These are phyloP conservation scores for Neospermospora avenae DNA, from an alignment of 2,329 filamentous ascomycete genomes.

Conservation along the genomic window DNA sequence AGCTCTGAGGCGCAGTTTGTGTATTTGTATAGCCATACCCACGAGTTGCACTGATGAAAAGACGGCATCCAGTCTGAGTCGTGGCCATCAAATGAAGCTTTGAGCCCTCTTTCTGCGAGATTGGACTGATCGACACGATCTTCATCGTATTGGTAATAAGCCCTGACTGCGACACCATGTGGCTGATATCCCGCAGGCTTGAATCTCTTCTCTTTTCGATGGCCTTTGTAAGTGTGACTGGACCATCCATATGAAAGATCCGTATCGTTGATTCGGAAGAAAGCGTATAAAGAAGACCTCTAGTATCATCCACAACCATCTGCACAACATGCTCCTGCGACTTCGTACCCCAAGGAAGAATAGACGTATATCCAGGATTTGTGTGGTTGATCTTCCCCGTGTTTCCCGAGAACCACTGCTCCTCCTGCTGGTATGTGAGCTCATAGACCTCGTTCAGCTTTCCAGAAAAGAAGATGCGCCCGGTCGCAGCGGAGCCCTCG, in stretches of 20 bases:
- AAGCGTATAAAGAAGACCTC: constrained; percentile 86
- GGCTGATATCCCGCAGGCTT: constrained; percentile 72
- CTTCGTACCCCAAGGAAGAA: constrained; percentile 56
- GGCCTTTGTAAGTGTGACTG: constrained; percentile 57
- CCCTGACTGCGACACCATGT: constrained; percentile 74
- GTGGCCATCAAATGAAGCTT: constrained; percentile 87
- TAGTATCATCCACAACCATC: constrained; percentile 83
- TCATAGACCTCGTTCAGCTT: constrained; percentile 85
- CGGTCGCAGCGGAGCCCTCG: constrained; percentile 70
- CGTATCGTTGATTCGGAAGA: constrained; percentile 86
- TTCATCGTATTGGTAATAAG: constrained; percentile 66
- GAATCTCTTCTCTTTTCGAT: constrained; percentile 60
- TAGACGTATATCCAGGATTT: constrained; percentile 65
- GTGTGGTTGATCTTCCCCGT: constrained; percentile 90
- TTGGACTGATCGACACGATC: constrained; percentile 83
- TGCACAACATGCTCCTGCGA: constrained; percentile 65
- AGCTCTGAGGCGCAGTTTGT: constrained; percentile 73
- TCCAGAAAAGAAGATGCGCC: constrained; percentile 91
- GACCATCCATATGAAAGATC: constrained; percentile 79
- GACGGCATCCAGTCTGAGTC: constrained; percentile 83
- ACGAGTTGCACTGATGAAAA: constrained; percentile 88
- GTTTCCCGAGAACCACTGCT: constrained; percentile 90
- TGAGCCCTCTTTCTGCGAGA: constrained; percentile 73
- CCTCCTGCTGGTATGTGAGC: constrained; percentile 93
- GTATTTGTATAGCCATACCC: constrained; percentile 58